These are phyloP conservation scores for Sarocladiaceae sp. DNA, from an alignment of 2,329 filamentous ascomycete genomes.

Conservation along the genomic window DNA sequence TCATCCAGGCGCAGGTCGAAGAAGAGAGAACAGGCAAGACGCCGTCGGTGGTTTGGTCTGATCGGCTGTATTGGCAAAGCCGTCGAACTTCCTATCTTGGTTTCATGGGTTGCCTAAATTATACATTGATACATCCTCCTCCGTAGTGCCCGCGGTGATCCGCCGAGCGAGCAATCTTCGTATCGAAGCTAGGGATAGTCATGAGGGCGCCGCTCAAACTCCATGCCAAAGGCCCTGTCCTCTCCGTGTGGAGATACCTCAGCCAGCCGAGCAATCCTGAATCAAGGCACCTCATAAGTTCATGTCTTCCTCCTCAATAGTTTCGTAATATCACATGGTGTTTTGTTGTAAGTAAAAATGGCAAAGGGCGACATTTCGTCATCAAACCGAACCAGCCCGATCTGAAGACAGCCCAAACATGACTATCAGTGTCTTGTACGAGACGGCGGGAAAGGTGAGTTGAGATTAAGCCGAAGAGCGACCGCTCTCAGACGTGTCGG, in stretches of 20 bases:
- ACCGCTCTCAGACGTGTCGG: slow-evolving; percentile 52
- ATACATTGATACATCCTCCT: slow-evolving; percentile 4
- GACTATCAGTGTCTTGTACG: slow-evolving; percentile 2
- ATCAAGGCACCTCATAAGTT: neutral
- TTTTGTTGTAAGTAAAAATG: slow-evolving; percentile 9
- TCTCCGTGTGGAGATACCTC: too few species aligned
- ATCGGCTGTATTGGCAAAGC: slow-evolving; percentile 1
- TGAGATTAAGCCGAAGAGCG: slow-evolving; percentile 41
- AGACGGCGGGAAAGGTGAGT: slow-evolving; percentile 22
- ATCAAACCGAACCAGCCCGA: slow-evolving; percentile 5
- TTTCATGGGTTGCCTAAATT: slow-evolving; percentile 1
- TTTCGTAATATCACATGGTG: slow-evolving; percentile 3
- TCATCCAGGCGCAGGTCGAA: too few species aligned
- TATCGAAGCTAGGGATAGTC: slow-evolving; percentile 6
- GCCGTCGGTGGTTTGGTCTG: too few species aligned
- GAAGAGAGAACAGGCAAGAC: too few species aligned
- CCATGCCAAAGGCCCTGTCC: slow-evolving; percentile 1
- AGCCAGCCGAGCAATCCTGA: neutral
- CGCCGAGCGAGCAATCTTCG: neutral
- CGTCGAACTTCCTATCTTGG: slow-evolving; percentile 1
- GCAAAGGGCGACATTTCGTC: slow-evolving; percentile 2
- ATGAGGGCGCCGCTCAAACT: slow-evolving; percentile 10
- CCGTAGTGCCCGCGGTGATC: neutral
- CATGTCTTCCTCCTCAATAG: slow-evolving; percentile 3
- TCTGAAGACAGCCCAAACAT: slow-evolving; percentile 7